Base-by-base conservation (phyloP, 345 rosid genomes). In the Pugionium cornutum region DNA sequence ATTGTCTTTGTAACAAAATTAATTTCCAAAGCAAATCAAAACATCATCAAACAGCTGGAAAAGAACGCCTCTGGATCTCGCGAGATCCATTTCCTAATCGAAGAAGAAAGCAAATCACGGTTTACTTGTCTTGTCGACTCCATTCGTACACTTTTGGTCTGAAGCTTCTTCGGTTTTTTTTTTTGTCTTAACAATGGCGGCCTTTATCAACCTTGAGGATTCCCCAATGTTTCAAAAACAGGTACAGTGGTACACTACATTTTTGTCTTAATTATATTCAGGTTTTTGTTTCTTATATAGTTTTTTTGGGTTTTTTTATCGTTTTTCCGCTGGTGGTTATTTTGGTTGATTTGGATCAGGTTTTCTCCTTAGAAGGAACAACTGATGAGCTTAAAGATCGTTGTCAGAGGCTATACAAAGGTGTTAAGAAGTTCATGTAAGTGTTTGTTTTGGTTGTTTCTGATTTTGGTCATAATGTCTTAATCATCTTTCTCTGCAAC, bases 151-250 rank as follows among this genome's bases (percentile, higher is more conserved):
- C 36, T 31, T 7, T 34, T 48, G 1, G 29, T 58, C 62, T 36
- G 54, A 65, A 58, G 54, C 31, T 65, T 51, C 55, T 36, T 58
- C 18, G 18, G 18, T 0, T 18, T 18, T 18, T 18, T 18, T 18
- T 18, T 18, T 18, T 18, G 18, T 18, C 18, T 18, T 18, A 18
- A 18, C 67, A 76, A 84, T 84, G 94, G 79, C 86, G 59, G 54
- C 81, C 29, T 87, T 83, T 64, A 78, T 79, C 61, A 82, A 82
- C 64, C 83, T 87, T 10, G 94, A 87, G 26, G 94, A 87, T 71
- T 87, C 94, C 1, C 94, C 90, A 33, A 87, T 87, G 94, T 87
- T 87, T 60, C 81, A 81, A 53, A 87, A 84, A 76, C 88, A 83
- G 83, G 94, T 87, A 56, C 18, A 18, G 18, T 18, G 18, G 18